phyloP scores from a whole-genome alignment of 108 stramenopile genomes.

The Skeletonema menzelii region DNA sequence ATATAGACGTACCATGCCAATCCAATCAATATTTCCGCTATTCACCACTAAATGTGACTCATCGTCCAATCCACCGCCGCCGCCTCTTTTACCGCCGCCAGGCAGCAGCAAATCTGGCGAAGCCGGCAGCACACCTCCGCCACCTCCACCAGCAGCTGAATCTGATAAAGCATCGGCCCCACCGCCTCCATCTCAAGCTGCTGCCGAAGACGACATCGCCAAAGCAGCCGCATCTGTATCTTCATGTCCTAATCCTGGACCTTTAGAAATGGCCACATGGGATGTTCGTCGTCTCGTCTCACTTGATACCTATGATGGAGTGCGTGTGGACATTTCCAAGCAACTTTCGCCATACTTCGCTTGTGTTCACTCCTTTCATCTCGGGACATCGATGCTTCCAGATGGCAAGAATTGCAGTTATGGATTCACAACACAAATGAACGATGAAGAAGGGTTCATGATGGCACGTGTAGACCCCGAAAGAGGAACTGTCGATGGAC shows the following conservation, averaged over 20 bases:
- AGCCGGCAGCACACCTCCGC: background rate
- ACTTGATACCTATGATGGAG: constrained; percentile 81
- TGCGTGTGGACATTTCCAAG: constrained; percentile 83
- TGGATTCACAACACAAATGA: constrained; percentile 79
- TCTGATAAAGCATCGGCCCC: constrained; percentile 6
- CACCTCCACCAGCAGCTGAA: constrained; percentile 45
- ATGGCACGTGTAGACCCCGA: constrained; percentile 76
- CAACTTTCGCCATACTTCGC: constrained; percentile 84
- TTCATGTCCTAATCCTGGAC: constrained; percentile 72
- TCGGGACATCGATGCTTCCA: constrained; percentile 80
- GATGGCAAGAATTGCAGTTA: constrained; percentile 72
- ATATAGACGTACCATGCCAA: constrained; percentile 4
- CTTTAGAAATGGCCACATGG: constrained; percentile 69
- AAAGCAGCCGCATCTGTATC: constrained; percentile 52
- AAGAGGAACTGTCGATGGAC: constrained; percentile 69
- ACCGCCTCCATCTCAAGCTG: constrained; percentile 15
- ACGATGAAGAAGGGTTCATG: constrained; percentile 64
- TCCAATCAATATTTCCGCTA: constrained; percentile 14
- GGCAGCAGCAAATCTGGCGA: background rate
- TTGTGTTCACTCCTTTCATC: constrained; percentile 75
- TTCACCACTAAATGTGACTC: constrained; percentile 34
- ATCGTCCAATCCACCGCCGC: constrained; percentile 8
- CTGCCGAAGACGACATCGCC: constrained; percentile 50
- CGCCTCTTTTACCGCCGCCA: constrained; percentile 2
- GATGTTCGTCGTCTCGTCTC: constrained; percentile 69